Evolutionary conservation across 257 asterid genomes (phyloP).

Genomic region (Handroanthus guayacan): DNA sequence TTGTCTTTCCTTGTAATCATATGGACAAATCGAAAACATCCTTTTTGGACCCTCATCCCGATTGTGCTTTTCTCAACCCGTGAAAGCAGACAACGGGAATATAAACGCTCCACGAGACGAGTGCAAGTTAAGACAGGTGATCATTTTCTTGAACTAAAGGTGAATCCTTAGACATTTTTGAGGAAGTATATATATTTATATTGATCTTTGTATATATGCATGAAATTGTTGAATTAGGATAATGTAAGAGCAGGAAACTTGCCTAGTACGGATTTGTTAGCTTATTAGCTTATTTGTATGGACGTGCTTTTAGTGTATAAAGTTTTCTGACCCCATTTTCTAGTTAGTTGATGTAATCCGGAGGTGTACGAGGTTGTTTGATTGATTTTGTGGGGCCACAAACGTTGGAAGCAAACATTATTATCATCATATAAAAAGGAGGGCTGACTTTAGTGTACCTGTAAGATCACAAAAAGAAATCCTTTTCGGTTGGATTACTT

Average conservation of each 20-base stretch:
- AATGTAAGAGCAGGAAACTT: slow-evolving; percentile 37
- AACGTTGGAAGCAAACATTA: not conserved
- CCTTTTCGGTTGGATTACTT: not conserved
- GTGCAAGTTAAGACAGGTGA: slow-evolving; percentile 42
- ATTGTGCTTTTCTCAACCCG: slow-evolving; percentile 9
- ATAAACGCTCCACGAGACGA: slow-evolving; percentile 16
- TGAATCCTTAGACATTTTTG: slow-evolving; percentile 41
- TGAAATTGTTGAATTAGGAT: slow-evolving; percentile 28
- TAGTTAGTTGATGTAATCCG: slow-evolving; percentile 12
- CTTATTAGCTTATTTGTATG: slow-evolving; percentile 14
- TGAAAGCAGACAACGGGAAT: not conserved
- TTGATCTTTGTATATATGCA: slow-evolving; percentile 47
- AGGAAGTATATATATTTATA: slow-evolving; percentile 41
- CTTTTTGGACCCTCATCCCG: not conserved
- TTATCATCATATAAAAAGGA: slow-evolving; percentile 10
- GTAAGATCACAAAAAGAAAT: slow-evolving; percentile 18
- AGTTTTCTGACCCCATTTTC: slow-evolving; percentile 11
- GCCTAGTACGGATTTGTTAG: slow-evolving; percentile 24
- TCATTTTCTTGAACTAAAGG: slow-evolving; percentile 37
- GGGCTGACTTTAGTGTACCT: slow-evolving; percentile 1
- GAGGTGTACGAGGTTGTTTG: slow-evolving; percentile 42
- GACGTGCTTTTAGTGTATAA: slow-evolving; percentile 5
- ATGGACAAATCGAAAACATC: slow-evolving; percentile 23
- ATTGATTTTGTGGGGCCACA: slow-evolving; percentile 42
- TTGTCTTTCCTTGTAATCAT: slow-evolving; percentile 67